Conservation (phyloP, 805 yeast species). For the Candida railenensis region DNA sequence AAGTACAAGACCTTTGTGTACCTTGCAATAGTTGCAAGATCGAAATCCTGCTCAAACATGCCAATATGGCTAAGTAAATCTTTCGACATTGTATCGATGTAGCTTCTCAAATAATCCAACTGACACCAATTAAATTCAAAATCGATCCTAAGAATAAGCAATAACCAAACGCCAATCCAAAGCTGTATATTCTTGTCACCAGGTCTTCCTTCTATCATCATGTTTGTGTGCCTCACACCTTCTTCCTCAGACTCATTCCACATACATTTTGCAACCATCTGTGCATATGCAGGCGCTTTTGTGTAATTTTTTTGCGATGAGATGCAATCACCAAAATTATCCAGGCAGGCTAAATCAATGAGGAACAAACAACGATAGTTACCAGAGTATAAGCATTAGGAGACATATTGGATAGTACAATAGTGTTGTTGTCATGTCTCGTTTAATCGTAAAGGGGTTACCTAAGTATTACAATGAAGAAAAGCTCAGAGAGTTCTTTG, state of each 20-base stretch:
- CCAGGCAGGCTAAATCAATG: not conserved
- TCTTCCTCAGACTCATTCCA: too few relatives aligned
- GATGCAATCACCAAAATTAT: not conserved
- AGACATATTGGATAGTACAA: too few relatives aligned
- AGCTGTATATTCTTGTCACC: too few relatives aligned
- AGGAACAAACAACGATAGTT: not conserved
- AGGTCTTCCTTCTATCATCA: too few relatives aligned
- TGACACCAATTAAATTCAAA: too few relatives aligned
- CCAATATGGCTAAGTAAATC: conserved; percentile 36
- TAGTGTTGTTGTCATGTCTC: too few relatives aligned
- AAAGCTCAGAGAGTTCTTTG: conserved; percentile 65
- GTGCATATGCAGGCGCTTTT: not conserved
- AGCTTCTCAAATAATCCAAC: too few relatives aligned
- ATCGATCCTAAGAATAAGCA: too few relatives aligned
- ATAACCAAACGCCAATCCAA: too few relatives aligned
- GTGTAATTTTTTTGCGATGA: conserved; percentile 5
- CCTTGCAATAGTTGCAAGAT: conserved; percentile 6
- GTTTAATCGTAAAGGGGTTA: conserved; percentile 87
- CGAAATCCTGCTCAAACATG: conserved; percentile 15
- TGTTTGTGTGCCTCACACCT: too few relatives aligned
- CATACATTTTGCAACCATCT: not conserved
- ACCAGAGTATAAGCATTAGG: too few relatives aligned
- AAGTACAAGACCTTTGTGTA: conserved; percentile 17
- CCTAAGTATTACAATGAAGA: conserved; percentile 79
- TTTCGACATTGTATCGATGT: conserved; percentile 10